A percentile compares a stretch with the other conserved stretches of the same genome.
These are phyloP conservation scores for Nothophytophthora sp. DNA, from an alignment of 352 stramenopile genomes.

Conservation along the genomic window DNA sequence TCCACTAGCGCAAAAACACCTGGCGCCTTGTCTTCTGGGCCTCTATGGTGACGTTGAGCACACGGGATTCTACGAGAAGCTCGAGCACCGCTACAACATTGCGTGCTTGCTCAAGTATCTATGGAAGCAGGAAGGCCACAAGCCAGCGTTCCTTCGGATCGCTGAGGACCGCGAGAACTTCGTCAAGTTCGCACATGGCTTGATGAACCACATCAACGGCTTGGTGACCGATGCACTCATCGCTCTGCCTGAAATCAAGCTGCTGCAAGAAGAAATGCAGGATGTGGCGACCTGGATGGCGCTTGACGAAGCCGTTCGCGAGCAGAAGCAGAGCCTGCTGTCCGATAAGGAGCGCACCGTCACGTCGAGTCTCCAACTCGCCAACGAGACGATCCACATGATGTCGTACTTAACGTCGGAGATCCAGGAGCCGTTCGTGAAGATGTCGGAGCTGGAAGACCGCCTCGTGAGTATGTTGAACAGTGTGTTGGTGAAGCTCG, in stretches of 20 bases:
- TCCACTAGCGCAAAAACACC: constrained; percentile 70
- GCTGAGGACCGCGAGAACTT: constrained; percentile 93
- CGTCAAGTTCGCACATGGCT: constrained; percentile 98
- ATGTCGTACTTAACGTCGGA: constrained; percentile 97
- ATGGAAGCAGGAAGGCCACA: constrained; percentile 95
- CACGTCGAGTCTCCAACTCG: constrained; percentile 93
- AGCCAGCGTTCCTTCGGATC: constrained; percentile 94
- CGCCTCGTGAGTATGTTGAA: constrained; percentile 97
- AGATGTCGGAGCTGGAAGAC: constrained; percentile 91
- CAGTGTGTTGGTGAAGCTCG: constrained; percentile 95
- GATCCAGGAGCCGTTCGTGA: constrained; percentile 93
- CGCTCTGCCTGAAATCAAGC: constrained; percentile 95
- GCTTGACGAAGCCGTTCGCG: constrained; percentile 89
- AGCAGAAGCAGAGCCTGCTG: constrained; percentile 87
- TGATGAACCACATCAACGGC: constrained; percentile 99
- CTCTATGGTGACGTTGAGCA: constrained; percentile 99
- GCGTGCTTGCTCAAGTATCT: constrained; percentile 96
- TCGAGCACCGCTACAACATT: constrained; percentile 97
- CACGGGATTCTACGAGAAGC: constrained; percentile 98
- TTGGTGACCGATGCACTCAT: constrained; percentile 96
- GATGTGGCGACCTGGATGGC: constrained; percentile 74
- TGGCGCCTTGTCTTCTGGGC: constrained; percentile 96
- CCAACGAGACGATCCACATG: constrained; percentile 98
- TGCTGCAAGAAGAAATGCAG: constrained; percentile 92
- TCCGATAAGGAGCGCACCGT: constrained; percentile 92